Evolutionary conservation across 805 yeast species (phyloP), one percentile per base, ranked within the genome.

Genomic region (Zygosaccharomyces bisporus): DNA sequence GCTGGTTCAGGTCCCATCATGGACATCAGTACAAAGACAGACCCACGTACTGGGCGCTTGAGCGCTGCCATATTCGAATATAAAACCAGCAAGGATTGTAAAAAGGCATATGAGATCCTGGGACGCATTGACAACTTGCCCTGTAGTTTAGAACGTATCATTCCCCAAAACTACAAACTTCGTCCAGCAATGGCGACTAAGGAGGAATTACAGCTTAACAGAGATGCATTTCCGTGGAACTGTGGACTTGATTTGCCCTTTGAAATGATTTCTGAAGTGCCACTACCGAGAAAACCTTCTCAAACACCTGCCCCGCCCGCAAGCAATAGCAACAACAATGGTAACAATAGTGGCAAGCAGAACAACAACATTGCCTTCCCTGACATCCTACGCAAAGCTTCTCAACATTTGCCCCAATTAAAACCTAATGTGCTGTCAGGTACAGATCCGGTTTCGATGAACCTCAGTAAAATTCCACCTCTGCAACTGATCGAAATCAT

Each of bases 1-100:
- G 80, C 85, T 43, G 90, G 90, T 1, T 73, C 85, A 7, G 93
- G 93, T 1, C 75, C 77, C 2, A 77, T 85, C 19, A 79, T 80
- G 12, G 86, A 81, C 50, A 82, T 83, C 6, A 72, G 46, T 3
- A 38, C 55, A 2, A 57, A 53, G 45, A 51, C 48, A 10, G 64
- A 62, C 39, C 61, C 65, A 4, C 43, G 63, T 18, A 58, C 59
- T 62, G 82, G 63, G 73, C 82, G 66, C 73, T 70, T 72, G 79
- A 79, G 57, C 14, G 45, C 59, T 12, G 51, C 62, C 7, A 34
- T 49, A 7, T 53, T 54, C 33, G 61, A 60, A 30, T 63, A 55
- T 41, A 39, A 36, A 39, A 52, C 56, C 10, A 51, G 59, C 25
- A 55, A 50, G 30, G 63, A 56, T 17, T 56, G 66, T 42, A 50